Evolutionary conservation across 2,329 filamentous ascomycete genomes (phyloP), one percentile per base, ranked within the genome.

Genomic region (Helotiales sp.): DNA sequence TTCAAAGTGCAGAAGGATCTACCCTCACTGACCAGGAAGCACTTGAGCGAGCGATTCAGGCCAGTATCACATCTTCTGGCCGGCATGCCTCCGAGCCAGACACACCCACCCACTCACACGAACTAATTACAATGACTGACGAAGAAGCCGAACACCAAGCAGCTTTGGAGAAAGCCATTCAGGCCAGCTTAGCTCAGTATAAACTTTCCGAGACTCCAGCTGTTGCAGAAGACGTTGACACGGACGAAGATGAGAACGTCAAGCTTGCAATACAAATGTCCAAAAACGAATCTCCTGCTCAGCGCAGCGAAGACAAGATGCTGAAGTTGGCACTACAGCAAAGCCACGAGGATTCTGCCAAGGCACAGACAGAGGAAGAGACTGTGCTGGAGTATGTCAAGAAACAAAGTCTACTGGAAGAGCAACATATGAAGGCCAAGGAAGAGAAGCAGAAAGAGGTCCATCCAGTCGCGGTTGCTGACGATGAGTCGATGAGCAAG

Each of bases 341-440:
- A 32, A 68, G 65, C 32, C 67, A 68, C 49, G 69, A 71, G 24
- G 62, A 73, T 3, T 78, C 82, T 40, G 77, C 78, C 57, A 79
- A 76, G 43, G 77, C 80, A 63, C 82, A 79, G 74, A 86, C 83
- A 0, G 91, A 93, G 75, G 91, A 94, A 75, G 87, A 93, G 64
- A 87, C 91, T 66, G 86, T 93, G 8, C 78, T 94, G 76, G 90
- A 93, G 73, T 93, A 92, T 77, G 85, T 93, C 47, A 91, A 90
- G 82, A 91, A 89, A 80, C 90, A 93, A 80, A 93, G 90, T 77
- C 76, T 93, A 49, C 83, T 86, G 0, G 92, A 95, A 78, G 89
- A 89, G 71, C 83, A 89, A 75, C 79, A 82, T 71, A 72, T 50
- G 61, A 49, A 66, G 52, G 50, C 54, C 49, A 50, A 65, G 2